Base-by-base conservation (phyloP, 2,329 filamentous ascomycete genomes). In the Cercospora citrullina region DNA sequence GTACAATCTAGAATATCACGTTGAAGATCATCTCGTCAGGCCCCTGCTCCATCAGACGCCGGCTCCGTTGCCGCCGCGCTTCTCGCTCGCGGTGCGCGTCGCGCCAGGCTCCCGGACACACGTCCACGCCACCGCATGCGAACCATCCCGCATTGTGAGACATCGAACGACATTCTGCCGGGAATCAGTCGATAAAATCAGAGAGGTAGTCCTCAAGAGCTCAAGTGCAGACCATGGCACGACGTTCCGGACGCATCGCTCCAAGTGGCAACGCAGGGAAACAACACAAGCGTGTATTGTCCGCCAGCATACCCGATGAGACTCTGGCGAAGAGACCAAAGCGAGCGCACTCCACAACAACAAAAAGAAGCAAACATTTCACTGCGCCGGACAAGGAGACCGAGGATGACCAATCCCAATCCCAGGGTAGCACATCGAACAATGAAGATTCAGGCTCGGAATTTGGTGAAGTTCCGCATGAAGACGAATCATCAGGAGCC, bases 291-390 rank as follows among this genome's bases (percentile, higher is more conserved):
- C 71, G 76, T 48, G 69, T 65, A 8, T 68, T 70, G 9, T 77
- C 76, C 2, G 69, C 59, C 3, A 71, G 70, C 2, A 64, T 58
- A 1, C 51, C 59, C 6, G 48, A 60, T 10, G 58, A 28, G 5
- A 36, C 63, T 1, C 31, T 65, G 9, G 60, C 69, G 14, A 76
- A 77, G 64, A 70, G 73, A 33, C 33, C 72, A 4, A 77, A 72
- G 65, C 68, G 66, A 12, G 66, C 69, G 9, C 70, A 72, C 14
- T 64, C 72, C 12, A 84, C 83, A 10, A 75, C 81, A 5, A 84
- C 79, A 5, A 84, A 79, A 68, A 84, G 82, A 74, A 86, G 84
- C 77, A 83, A 82, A 72, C 85, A 86, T 72, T 86, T 86, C 68
- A 69, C 23, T 39, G 55, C 10, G 5, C 31, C 28, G n/a, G 58